These are phyloP conservation scores for Trypanosoma scelopori DNA, from an alignment of 208 protist species.

Conservation along the genomic window DNA sequence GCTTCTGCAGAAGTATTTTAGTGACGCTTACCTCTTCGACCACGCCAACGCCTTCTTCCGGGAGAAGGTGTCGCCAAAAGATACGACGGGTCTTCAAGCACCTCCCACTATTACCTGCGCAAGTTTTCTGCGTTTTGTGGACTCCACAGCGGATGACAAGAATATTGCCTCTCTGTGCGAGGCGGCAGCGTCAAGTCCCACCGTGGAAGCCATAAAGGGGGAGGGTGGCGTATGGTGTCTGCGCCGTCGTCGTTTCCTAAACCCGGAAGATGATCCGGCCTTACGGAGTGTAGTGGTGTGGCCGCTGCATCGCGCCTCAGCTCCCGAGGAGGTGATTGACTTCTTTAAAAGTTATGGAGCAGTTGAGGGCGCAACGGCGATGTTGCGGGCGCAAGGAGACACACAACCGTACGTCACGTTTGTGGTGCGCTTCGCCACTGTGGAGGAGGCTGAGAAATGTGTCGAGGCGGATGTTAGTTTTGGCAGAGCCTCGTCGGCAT, in stretches of 20 bases:
- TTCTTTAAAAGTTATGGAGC: slow-evolving; percentile 28
- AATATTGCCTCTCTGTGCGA: slow-evolving; percentile 19
- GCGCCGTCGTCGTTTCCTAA: slow-evolving; percentile 28
- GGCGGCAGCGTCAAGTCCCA: slow-evolving; percentile 14
- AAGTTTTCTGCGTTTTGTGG: slow-evolving; percentile 31
- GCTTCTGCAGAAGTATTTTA: slow-evolving; percentile 29
- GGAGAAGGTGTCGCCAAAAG: slow-evolving; percentile 31
- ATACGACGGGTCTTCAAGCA: slow-evolving; percentile 4
- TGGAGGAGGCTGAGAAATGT: slow-evolving; percentile 12
- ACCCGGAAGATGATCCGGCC: slow-evolving; percentile 27
- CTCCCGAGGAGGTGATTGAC: slow-evolving; percentile 22
- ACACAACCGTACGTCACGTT: slow-evolving; percentile 16
- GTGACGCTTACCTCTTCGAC: slow-evolving; percentile 35
- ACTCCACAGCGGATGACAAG: slow-evolving; percentile 21
- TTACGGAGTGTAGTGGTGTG: slow-evolving; percentile 34
- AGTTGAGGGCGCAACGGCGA: slow-evolving; percentile 8
- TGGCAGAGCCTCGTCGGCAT: slow-evolving; percentile 18
- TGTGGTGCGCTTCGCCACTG: slow-evolving; percentile 24
- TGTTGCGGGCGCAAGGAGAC: slow-evolving; percentile 11
- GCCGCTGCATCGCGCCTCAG: slow-evolving; percentile 29
- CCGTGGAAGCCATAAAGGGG: slow-evolving; percentile 18
- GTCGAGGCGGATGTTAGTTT: slow-evolving; percentile 13
- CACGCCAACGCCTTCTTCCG: slow-evolving; percentile 34
- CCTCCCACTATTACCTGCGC: slow-evolving; percentile 26
- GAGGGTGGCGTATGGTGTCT: slow-evolving; percentile 22